Conservation (phyloP, 345 rosid genomes). For the Pugionium dolabratum region DNA sequence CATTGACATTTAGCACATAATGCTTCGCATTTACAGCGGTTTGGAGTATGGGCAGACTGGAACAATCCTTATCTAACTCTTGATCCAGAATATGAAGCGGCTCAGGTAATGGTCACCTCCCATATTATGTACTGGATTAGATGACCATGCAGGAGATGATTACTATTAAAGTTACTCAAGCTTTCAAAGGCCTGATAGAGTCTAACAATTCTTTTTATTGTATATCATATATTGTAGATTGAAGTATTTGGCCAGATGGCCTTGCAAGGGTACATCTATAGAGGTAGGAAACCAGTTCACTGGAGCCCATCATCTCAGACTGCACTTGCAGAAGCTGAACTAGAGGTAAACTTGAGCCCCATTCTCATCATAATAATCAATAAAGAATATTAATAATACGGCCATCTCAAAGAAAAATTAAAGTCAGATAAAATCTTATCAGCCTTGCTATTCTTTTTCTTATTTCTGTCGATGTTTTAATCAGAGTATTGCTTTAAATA, state of each 20-base stretch:
- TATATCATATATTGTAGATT: slow-evolving; percentile 53
- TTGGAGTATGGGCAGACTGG: slow-evolving; percentile 99
- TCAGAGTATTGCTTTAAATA: slow-evolving; percentile 9
- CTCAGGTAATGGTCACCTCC: slow-evolving; percentile 65
- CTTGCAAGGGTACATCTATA: slow-evolving; percentile 78
- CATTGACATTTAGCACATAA: slow-evolving; percentile 12
- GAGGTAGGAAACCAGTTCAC: slow-evolving; percentile 96
- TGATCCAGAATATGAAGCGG: slow-evolving; percentile 94
- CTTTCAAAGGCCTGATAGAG: slow-evolving; percentile 21
- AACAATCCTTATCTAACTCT: slow-evolving; percentile 80
- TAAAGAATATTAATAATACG: neutral
- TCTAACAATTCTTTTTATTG: slow-evolving; percentile 20
- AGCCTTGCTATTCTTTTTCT: slow-evolving; percentile 23
- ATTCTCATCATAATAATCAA: slow-evolving; percentile 8
- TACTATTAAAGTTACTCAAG: slow-evolving; percentile 13
- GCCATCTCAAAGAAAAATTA: slow-evolving; percentile 5
- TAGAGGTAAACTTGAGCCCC: slow-evolving; percentile 61
- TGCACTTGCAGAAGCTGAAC: slow-evolving; percentile 98
- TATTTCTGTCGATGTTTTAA: slow-evolving; percentile 9
- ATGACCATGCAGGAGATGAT: slow-evolving; percentile 13
- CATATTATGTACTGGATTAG: slow-evolving; percentile 13
- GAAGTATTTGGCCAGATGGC: slow-evolving; percentile 93
- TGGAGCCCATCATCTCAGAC: slow-evolving; percentile 99
- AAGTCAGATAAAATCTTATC: slow-evolving; percentile 12
- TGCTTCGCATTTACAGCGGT: slow-evolving; percentile 61